These are phyloP conservation scores for Rosa chinensis DNA, from an alignment of 306 rosid species.

Conservation along the genomic window DNA sequence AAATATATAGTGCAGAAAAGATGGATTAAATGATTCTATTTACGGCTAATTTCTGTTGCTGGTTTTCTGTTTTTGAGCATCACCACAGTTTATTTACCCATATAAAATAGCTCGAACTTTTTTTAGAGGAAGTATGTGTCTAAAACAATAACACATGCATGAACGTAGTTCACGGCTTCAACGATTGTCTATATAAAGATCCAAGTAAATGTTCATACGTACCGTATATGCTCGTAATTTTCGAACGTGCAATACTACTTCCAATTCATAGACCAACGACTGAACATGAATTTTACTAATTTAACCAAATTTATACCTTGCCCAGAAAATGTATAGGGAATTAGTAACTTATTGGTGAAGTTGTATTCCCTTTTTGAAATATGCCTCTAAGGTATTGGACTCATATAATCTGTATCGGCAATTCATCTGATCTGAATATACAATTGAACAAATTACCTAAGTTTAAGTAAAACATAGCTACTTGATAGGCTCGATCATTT, in stretches of 20 bases:
- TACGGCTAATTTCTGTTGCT: neutral
- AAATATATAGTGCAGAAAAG: neutral
- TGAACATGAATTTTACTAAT: no score
- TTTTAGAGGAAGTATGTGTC: neutral
- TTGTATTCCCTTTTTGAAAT: neutral
- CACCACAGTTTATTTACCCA: neutral
- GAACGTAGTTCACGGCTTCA: neutral
- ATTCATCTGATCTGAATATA: no score
- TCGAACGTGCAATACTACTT: no score
- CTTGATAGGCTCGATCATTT: neutral
- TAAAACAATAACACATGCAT: neutral
- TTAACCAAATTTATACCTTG: neutral
- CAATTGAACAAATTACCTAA: no score
- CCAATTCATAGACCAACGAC: neutral
- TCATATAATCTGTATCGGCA: neutral
- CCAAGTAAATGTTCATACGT: no score
- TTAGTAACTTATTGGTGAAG: neutral
- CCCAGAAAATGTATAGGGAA: neutral
- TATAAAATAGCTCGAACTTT: neutral
- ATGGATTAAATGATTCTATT: neutral
- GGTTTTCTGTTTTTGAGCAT: neutral
- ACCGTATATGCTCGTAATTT: no score
- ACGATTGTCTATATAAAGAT: no score
- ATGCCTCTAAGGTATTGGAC: neutral
- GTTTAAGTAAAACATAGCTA: neutral